Conservation (phyloP, 305 asterid species). For the Fraxinus baroniana region DNA sequence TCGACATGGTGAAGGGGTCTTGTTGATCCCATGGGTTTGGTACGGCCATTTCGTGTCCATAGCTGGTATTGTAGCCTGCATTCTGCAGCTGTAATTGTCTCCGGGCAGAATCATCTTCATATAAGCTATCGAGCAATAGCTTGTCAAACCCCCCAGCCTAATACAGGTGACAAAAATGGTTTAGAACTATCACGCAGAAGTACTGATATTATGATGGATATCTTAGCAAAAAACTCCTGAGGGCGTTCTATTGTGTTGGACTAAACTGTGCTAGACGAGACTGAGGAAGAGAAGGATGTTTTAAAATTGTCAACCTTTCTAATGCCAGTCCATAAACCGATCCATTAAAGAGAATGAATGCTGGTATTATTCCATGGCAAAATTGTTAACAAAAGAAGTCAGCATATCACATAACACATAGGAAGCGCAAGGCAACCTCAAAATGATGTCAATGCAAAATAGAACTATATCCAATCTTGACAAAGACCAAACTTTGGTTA, state of each 20-base stretch:
- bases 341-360: not conserved
- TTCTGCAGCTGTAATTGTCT: conserved; percentile 62
- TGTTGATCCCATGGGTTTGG: conserved; percentile 41
- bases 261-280: not conserved
- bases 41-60: conserved; percentile 38
- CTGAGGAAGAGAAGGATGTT: not conserved
- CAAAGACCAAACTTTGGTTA: not conserved
- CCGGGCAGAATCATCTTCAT: conserved; percentile 64
- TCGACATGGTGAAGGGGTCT: conserved; percentile 72
- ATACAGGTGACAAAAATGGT: not conserved
- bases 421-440: not conserved
- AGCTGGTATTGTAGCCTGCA: conserved; percentile 65
- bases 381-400: not conserved
- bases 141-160: conserved; percentile 89
- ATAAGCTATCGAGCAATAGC: conserved; percentile 72
- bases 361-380: not conserved
- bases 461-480: not conserved
- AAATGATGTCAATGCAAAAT: not conserved
- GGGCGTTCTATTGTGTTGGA: not conserved
- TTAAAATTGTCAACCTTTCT: not conserved
- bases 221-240: not conserved
- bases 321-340: not conserved
- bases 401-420: not conserved
- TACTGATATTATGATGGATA: not conserved
- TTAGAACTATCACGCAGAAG: not conserved